Base-by-base conservation (phyloP, 176 grass and related monocot species). In the Guadua angustifolia region DNA sequence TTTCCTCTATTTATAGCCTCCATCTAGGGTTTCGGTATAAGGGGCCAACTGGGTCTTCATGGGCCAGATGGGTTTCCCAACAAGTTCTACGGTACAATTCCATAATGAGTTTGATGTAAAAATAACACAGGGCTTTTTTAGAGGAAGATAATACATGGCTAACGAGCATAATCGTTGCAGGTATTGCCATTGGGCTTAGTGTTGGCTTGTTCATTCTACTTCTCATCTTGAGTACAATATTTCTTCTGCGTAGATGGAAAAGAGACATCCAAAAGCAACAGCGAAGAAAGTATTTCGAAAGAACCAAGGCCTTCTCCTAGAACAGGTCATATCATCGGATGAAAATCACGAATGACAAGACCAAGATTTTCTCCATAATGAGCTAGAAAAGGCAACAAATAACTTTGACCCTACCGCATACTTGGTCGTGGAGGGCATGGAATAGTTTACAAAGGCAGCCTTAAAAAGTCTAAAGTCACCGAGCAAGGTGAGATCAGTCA, bases 291-390 rank as follows among this genome's bases (percentile, higher is more conserved):
- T 13, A 74, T 73, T 83, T 83, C 38, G 2, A 17, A 70, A 84
- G 49, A 84, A 33, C 45, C 12, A 47, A 47, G 12, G 12, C 45
- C 12, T 47, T 47, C 12, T 47, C 12, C 3, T 47, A 13, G 38
- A 83, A 60, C 69, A 74, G 6, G 6, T 83, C 1, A 74, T 83
- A 57, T 83, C 69, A 42, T 73, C 79, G 3, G 79, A 83, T 25
- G 57, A 64, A 24, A 45, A 61, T 49, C n/a, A 9, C 40, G 17
- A 58, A 24, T 65, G 61, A 64, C 7, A 64, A 63, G 36, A 66
- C 32, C 3, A 61, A 26, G 3, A 66, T 66, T 18, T 38, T 66
- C 33, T 66, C 63, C 2, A 2, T 38, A 1, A 11, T 5, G 63
- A 66, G 2, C 29, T 66, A 38, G 63, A 66, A 15, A 66, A 42